These are phyloP conservation scores for Tolypocladium ovalisporum DNA, from an alignment of 2,329 filamentous ascomycete genomes.

Conservation along the genomic window DNA sequence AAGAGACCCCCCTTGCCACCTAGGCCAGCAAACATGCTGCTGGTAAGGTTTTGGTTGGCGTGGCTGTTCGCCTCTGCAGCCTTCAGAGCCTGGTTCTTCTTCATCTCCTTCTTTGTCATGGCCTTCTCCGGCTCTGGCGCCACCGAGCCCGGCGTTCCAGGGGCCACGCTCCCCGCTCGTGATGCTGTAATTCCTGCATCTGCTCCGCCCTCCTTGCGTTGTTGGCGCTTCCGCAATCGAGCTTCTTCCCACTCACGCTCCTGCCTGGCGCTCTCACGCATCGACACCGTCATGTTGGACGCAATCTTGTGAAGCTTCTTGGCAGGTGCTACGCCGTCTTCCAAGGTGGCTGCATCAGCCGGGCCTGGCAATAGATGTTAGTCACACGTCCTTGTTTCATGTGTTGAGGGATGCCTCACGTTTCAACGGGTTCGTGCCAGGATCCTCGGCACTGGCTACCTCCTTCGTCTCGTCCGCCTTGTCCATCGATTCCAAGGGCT, in stretches of 20 bases:
- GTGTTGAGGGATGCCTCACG: conserved; percentile 33
- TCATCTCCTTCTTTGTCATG: conserved; percentile 76
- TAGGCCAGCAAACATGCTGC: conserved; percentile 58
- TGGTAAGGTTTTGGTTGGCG: conserved; percentile 73
- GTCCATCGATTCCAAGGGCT: conserved; percentile 20
- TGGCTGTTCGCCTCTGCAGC: conserved; percentile 70
- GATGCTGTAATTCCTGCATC: conserved; percentile 37
- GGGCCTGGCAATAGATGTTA: conserved; percentile 23
- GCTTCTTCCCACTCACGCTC: conserved; percentile 66
- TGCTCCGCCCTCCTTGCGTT: conserved; percentile 46
- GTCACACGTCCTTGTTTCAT: not conserved
- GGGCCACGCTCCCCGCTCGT: conserved; percentile 44
- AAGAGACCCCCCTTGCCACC: conserved; percentile 48
- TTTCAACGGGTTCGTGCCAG: conserved; percentile 45
- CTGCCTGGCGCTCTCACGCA: conserved; percentile 51
- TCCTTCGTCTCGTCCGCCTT: conserved; percentile 13
- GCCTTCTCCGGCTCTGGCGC: conserved; percentile 57
- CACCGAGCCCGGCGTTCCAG: conserved; percentile 50
- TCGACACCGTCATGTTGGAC: conserved; percentile 37
- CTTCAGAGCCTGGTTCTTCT: conserved; percentile 66
- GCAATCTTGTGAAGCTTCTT: conserved; percentile 37
- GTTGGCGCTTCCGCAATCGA: conserved; percentile 55
- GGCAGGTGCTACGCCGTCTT: conserved; percentile 28
- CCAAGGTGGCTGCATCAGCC: conserved; percentile 20
- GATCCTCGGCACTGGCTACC: conserved; percentile 38